Base-by-base conservation (phyloP, 805 yeast species). In the Kluyveromyces aestuarii region DNA sequence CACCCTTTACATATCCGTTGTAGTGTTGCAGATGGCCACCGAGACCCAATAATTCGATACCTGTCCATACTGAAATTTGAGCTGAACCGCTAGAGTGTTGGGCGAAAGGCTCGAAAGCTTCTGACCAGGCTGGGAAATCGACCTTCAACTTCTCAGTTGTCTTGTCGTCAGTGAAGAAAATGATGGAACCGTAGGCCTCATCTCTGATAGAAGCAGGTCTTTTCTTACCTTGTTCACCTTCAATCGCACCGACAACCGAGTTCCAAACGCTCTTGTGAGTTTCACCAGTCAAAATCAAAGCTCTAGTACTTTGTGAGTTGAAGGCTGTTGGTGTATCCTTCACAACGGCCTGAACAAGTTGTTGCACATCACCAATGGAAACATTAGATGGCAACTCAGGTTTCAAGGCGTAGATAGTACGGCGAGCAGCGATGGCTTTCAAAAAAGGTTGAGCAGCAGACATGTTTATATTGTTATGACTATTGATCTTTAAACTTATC, bases 21-120 rank as follows among this genome's bases (percentile, higher is more conserved):
- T 71, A 77, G 62, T 76, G 81, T 63, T 76, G 81, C 54, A 76
- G 66, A 55, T 73, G 75, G 52, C 70, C 77, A 53, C 80, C 80
- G 41, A 75, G 59, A 44, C 75, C 75, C 49, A 72, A 59, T 33
- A 65, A 67, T 45, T 69, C 66, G 27, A 76, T 62, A 27, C 75
- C 75, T 40, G 76, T 63, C 81, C 81, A 76, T 17, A 73, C 59
- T 53, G 65, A 59, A 52, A 76, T 74, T 65, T 74, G 78, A 47
- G 77, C 77, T 47, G 75, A 72, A 64, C 77, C 77, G 50, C 68
- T 65, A 41, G 76, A 61, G 53, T 75, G 73, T 46, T 72, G 66
- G 35, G 78, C 77, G 58, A 74, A 76, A 47, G 63, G 62, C 53
- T 76, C 78, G 72, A 76, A 74, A 51, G 63, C 64, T 47, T 66